These are phyloP conservation scores for Closterium sp. DNA, from an alignment of 139 green algal genomes.

Conservation along the genomic window DNA sequence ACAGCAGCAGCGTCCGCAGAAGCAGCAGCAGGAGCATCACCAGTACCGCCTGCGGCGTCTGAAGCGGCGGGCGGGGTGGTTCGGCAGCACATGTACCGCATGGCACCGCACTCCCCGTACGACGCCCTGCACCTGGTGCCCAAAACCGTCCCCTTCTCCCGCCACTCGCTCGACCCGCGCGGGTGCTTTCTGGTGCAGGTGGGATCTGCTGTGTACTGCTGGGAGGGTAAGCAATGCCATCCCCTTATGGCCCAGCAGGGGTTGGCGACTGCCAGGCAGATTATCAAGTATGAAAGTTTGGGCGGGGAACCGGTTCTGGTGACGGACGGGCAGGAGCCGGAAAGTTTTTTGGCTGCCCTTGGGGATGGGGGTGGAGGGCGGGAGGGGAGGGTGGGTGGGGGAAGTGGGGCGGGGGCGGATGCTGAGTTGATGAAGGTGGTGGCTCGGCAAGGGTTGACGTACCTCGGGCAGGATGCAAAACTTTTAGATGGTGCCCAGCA, in stretches of 20 bases:
- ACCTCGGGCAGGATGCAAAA: not conserved
- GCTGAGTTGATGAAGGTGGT: not conserved
- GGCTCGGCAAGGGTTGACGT: not conserved
- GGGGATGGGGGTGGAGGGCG: not conserved
- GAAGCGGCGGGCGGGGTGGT: not conserved
- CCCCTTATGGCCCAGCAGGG: not conserved
- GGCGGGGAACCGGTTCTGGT: not conserved
- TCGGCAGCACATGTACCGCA: conserved; percentile 32
- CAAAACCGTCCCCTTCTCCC: conserved; percentile 7
- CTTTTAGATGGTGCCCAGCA: not conserved
- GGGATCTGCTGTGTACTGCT: not conserved
- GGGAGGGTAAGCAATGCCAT: not conserved
- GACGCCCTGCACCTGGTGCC: conserved; percentile 42
- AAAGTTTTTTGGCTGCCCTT: not conserved
- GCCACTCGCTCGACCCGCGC: conserved; percentile 16
- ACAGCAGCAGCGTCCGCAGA: not conserved
- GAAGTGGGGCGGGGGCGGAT: not conserved
- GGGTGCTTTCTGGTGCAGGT: conserved; percentile 41
- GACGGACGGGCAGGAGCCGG: not conserved
- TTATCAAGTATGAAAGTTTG: not conserved
- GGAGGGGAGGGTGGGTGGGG: not conserved
- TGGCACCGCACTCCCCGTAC: conserved; percentile 43
- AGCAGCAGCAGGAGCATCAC: too few species aligned
- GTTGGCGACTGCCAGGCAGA: not conserved
- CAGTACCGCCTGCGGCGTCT: not conserved